phyloP scores from a whole-genome alignment of 148 eudicot species.

The Salicornia ramosissima region DNA sequence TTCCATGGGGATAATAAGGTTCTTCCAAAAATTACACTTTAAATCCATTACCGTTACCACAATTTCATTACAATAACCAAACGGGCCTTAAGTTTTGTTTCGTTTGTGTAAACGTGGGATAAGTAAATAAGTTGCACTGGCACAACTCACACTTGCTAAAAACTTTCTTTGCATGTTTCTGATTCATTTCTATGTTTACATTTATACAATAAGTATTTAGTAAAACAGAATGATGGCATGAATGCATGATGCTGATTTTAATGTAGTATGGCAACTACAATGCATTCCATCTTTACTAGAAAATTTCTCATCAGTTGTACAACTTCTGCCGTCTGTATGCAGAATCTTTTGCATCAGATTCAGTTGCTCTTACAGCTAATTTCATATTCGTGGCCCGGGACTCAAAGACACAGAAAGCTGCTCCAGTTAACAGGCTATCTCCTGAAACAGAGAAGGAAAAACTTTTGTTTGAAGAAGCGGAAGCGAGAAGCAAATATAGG shows the following conservation, averaged over 20 bases:
- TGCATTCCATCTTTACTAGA: not conserved
- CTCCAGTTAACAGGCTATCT: conserved; percentile 72
- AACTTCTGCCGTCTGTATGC: conserved; percentile 13
- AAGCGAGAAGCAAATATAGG: conserved; percentile 58
- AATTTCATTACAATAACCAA: no score
- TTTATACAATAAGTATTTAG: not conserved
- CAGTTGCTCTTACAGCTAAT: conserved; percentile 78
- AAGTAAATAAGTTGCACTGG: no score
- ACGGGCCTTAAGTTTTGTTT: no score
- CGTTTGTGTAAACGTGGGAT: not conserved
- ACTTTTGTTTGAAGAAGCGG: conserved; percentile 68
- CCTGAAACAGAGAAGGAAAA: conserved; percentile 83
- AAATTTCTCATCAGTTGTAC: not conserved
- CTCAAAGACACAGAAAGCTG: conserved; percentile 82
- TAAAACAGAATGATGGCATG: not conserved
- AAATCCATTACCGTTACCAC: no score
- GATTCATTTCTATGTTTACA: not conserved
- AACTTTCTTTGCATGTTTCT: not conserved
- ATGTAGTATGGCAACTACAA: not conserved
- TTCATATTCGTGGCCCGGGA: conserved; percentile 97
- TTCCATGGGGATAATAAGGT: no score
- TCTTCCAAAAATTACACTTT: no score
- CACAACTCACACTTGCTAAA: not conserved
- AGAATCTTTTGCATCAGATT: conserved; percentile 38
- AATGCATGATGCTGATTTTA: not conserved